Evolutionary conservation across 257 asterid species (phyloP).

Genomic region (Orobanche coerulescens): DNA sequence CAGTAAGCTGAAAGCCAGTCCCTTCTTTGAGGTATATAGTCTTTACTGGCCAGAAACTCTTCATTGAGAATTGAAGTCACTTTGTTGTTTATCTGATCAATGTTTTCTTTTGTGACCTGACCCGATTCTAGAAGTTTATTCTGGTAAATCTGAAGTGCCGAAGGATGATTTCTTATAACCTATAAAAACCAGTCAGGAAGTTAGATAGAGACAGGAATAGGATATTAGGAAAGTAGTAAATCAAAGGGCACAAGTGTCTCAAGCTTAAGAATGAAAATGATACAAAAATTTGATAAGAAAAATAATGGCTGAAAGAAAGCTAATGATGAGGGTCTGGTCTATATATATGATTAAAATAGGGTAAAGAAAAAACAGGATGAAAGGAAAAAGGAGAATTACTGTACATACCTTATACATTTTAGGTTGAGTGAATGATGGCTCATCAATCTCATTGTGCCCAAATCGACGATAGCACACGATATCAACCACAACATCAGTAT

Average conservation of each 20-base stretch:
- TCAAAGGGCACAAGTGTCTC: conserved; percentile 12
- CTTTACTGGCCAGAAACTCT: conserved; percentile 94
- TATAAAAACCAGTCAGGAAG: conserved; percentile 32
- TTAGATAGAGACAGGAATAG: not conserved
- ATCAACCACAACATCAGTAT: conserved; percentile 92
- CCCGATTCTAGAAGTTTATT: conserved; percentile 70
- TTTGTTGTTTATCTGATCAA: conserved; percentile 65
- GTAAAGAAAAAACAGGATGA: not conserved
- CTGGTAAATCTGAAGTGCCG: conserved; percentile 79
- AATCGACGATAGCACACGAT: conserved; percentile 87
- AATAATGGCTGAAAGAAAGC: too few species aligned
- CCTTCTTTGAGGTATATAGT: conserved; percentile 70
- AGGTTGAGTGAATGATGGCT: conserved; percentile 94
- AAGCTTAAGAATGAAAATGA: not conserved
- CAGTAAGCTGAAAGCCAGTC: conserved; percentile 99
- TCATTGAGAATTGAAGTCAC: conserved; percentile 75
- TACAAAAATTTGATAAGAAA: not conserved
- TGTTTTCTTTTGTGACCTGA: conserved; percentile 55
- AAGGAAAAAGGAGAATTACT: conserved; percentile 4
- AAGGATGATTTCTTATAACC: conserved; percentile 85
- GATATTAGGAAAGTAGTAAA: not conserved
- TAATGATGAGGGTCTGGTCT: not conserved
- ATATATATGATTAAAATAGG: not conserved
- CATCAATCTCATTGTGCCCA: conserved; percentile 97
- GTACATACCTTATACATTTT: conserved; percentile 74